Conservation (phyloP, 345 rosid species). For the Balakata baccata region DNA sequence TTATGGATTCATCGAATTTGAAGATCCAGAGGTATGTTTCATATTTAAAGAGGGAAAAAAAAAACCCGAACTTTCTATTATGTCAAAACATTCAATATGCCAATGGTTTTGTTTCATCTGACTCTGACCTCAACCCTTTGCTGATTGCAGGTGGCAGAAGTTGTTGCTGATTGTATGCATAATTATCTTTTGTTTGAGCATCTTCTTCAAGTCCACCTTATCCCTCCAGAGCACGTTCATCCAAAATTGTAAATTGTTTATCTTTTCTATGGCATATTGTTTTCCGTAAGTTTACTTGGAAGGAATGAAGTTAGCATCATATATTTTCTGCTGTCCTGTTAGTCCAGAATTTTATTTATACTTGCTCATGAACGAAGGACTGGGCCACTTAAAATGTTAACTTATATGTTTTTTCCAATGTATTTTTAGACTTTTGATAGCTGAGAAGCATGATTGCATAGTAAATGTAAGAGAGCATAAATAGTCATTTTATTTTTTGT, state of each 20-base stretch:
- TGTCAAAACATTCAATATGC: neutral
- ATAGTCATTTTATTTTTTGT: neutral
- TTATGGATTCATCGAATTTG: slow-evolving; percentile 83
- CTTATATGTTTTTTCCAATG: neutral
- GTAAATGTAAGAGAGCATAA: neutral
- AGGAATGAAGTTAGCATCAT: neutral
- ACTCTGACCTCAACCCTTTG: slow-evolving; percentile 11
- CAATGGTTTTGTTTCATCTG: slow-evolving; percentile 7
- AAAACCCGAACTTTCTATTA: neutral
- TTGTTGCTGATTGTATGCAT: slow-evolving; percentile 91
- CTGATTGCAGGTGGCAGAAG: slow-evolving; percentile 71
- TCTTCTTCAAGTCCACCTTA: slow-evolving; percentile 66
- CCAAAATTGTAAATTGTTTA: slow-evolving; percentile 62
- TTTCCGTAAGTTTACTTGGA: neutral
- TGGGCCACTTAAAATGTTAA: neutral
- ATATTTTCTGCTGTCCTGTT: neutral
- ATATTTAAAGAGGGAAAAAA: neutral
- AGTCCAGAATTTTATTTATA: neutral
- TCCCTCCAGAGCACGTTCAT: slow-evolving; percentile 68
- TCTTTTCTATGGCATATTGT: neutral
- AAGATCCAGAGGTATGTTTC: slow-evolving; percentile 58
- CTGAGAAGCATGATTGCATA: neutral
- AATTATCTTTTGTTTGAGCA: slow-evolving; percentile 81
- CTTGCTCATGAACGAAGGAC: neutral
- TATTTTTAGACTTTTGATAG: neutral